phyloP scores from a whole-genome alignment of 495 filamentous ascomycete genomes.

The Friedmanniomyces simplex region DNA sequence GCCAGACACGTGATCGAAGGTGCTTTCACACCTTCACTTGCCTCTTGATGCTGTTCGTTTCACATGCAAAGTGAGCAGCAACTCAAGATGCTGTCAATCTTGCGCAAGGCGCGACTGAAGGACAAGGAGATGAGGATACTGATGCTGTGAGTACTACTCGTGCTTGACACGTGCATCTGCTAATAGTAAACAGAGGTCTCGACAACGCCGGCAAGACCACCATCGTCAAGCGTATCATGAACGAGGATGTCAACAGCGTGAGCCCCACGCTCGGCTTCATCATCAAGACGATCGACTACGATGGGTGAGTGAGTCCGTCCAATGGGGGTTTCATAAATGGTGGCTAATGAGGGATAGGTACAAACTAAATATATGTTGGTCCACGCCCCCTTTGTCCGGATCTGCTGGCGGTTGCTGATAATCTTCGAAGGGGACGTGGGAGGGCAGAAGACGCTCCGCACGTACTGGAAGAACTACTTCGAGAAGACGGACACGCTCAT shows the following conservation, averaged over 20 bases:
- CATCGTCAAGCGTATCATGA: slow-evolving; percentile 92
- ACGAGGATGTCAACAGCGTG: slow-evolving; percentile 84
- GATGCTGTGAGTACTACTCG: slow-evolving; percentile 82
- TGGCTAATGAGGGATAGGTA: slow-evolving; percentile 48
- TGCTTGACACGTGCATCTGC: neutral
- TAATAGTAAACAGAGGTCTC: slow-evolving; percentile 51
- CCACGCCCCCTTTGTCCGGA: neutral
- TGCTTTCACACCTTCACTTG: neutral
- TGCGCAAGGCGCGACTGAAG: slow-evolving; percentile 86
- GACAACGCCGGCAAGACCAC: slow-evolving; percentile 99
- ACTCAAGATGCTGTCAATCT: slow-evolving; percentile 74
- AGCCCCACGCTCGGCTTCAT: slow-evolving; percentile 95
- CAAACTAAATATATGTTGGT: slow-evolving; percentile 90
- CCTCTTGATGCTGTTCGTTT: neutral
- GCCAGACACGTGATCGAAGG: neutral
- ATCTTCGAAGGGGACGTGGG: slow-evolving; percentile 77
- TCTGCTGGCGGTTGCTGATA: neutral
- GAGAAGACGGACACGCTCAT: slow-evolving; percentile 94
- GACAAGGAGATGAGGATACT: slow-evolving; percentile 95
- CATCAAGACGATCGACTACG: slow-evolving; percentile 95
- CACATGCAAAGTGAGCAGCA: neutral
- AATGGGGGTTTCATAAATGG: too few relatives aligned
- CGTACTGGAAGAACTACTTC: slow-evolving; percentile 99
- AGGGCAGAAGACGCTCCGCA: slow-evolving; percentile 90
- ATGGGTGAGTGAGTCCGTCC: slow-evolving; percentile 62